These are phyloP conservation scores for Erythrobasidium yunnanense DNA, from an alignment of 768 basidiomycete species.

Conservation along the genomic window DNA sequence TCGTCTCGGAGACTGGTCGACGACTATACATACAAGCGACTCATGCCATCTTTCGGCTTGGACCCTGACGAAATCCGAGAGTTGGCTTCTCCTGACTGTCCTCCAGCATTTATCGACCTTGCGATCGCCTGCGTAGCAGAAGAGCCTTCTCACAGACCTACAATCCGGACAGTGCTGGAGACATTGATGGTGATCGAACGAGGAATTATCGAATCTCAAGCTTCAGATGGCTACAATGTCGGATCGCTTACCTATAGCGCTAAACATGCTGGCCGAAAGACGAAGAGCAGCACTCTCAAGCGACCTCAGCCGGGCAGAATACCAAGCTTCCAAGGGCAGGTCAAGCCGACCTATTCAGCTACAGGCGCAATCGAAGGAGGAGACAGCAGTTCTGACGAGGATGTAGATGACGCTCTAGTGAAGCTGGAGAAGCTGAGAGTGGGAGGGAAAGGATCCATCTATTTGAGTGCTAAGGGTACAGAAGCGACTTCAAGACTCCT, in stretches of 20 bases:
- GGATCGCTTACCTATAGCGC: conserved; percentile 31
- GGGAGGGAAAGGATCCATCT: neutral
- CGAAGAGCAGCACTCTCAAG: conserved; percentile 8
- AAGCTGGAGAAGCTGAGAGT: conserved; percentile 17
- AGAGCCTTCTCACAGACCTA: conserved; percentile 60
- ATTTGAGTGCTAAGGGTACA: neutral
- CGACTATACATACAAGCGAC: conserved; percentile 52
- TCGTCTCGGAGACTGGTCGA: conserved; percentile 73
- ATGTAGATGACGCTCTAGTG: conserved; percentile 22
- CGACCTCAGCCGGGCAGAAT: conserved; percentile 26
- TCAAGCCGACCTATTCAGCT: conserved; percentile 23
- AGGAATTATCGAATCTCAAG: conserved; percentile 51
- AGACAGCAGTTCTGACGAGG: conserved; percentile 24
- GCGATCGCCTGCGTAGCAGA: conserved; percentile 63
- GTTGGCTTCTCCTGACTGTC: conserved; percentile 63
- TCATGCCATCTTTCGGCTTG: conserved; percentile 66
- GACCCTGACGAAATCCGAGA: conserved; percentile 61
- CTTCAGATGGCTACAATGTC: conserved; percentile 28
- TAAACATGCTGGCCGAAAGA: conserved; percentile 25
- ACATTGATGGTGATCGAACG: conserved; percentile 69
- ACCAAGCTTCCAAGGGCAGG: conserved; percentile 27
- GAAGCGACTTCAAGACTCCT: conserved; percentile 6
- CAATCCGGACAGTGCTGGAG: conserved; percentile 65
- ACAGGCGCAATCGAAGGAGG: neutral
- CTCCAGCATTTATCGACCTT: conserved; percentile 62